phyloP scores from a whole-genome alignment of 1,284 basidiomycete species.

The Hymenochaete sp. region DNA sequence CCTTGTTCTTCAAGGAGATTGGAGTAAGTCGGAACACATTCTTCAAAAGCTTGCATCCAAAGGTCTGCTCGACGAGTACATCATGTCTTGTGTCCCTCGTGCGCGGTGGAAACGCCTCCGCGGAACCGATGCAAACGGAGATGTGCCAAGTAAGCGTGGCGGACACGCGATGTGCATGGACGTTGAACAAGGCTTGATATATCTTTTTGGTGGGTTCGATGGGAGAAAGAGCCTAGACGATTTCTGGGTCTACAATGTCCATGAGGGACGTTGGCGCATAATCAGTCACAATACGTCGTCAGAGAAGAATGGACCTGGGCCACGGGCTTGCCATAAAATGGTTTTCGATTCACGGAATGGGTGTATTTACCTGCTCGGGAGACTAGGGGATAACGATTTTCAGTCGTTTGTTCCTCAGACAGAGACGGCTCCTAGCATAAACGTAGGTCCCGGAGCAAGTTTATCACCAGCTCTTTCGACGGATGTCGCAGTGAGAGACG shows the following conservation, averaged over 20 bases:
- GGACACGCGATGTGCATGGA: slow-evolving; percentile 83
- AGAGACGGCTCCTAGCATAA: too few relatives aligned
- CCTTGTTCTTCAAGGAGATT: slow-evolving; percentile 61
- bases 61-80: slow-evolving; percentile 51
- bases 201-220: slow-evolving; percentile 77
- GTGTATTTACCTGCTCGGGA: slow-evolving; percentile 63
- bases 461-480: too few relatives aligned
- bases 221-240: slow-evolving; percentile 68
- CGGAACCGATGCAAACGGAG: slow-evolving; percentile 52
- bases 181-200: slow-evolving; percentile 50
- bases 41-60: slow-evolving; percentile 41
- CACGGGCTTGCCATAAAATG: slow-evolving; percentile 79
- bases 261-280: slow-evolving; percentile 53
- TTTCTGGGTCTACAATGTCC: slow-evolving; percentile 69
- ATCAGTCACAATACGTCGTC: slow-evolving; percentile 48
- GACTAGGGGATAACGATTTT: slow-evolving; percentile 46
- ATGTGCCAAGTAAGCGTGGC: slow-evolving; percentile 55
- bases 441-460: too few relatives aligned
- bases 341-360: slow-evolving; percentile 65
- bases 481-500: slow-evolving; percentile 1
- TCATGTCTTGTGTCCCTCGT: slow-evolving; percentile 47
- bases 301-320: slow-evolving; percentile 58
- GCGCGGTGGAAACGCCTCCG: slow-evolving; percentile 49
- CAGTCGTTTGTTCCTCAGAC: too few relatives aligned
- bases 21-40: slow-evolving; percentile 48